Evolutionary conservation across 768 basidiomycete species (phyloP).

Genomic region (Pulveroboletus frians): DNA sequence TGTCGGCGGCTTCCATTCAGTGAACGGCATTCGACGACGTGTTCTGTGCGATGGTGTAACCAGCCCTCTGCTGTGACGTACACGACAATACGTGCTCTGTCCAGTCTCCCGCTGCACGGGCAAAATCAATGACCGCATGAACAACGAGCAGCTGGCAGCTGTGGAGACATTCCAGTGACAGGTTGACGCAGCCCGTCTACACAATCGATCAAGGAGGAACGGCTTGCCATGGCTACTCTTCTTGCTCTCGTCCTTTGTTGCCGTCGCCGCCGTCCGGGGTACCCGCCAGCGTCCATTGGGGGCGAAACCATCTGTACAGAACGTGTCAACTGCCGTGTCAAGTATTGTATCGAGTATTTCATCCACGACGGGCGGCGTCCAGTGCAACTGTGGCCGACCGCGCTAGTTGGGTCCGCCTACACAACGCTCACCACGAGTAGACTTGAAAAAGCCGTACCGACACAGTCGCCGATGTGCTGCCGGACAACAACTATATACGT

Average conservation of each 20-base stretch:
- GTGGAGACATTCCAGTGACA: background rate
- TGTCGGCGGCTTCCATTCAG: background rate
- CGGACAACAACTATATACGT: constrained; percentile 13
- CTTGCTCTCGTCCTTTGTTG: constrained; percentile 3
- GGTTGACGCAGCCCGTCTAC: background rate
- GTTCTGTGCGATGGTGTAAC: background rate
- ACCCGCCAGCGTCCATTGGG: constrained; percentile 1
- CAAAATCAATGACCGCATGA: too few species aligned
- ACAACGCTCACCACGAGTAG: constrained; percentile 11
- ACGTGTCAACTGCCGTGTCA: constrained; percentile 5
- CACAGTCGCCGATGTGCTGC: too few species aligned
- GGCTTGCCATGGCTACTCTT: constrained; percentile 3
- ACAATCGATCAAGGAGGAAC: background rate
- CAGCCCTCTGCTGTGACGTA: too few species aligned
- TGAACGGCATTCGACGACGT: background rate
- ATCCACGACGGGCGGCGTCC: background rate
- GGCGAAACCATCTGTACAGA: constrained; percentile 13
- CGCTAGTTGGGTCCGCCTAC: too few species aligned
- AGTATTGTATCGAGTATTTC: background rate
- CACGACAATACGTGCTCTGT: too few species aligned
- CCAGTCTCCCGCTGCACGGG: background rate
- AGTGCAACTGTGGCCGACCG: constrained; percentile 4
- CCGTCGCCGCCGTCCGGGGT: constrained; percentile 1
- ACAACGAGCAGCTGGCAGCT: background rate
- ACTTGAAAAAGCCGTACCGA: constrained; percentile 5